These are phyloP conservation scores for Monosporascus sp. DNA, from an alignment of 2,329 filamentous ascomycete species.

Conservation along the genomic window DNA sequence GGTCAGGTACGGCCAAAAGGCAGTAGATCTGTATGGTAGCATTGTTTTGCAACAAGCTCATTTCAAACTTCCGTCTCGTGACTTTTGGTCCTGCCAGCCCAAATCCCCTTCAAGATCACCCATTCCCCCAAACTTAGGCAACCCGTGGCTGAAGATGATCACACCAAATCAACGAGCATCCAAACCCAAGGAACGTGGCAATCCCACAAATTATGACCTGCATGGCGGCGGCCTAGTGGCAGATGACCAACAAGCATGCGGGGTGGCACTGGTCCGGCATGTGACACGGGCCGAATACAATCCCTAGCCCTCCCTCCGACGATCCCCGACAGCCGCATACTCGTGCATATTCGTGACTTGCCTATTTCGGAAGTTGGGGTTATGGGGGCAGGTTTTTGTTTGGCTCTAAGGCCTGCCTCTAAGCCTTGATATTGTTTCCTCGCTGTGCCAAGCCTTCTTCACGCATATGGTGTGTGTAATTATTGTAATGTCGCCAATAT, in stretches of 20 bases:
- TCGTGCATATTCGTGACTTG: slow-evolving; percentile 1
- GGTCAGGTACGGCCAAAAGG: slow-evolving; percentile 21
- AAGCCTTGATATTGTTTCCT: too few species aligned
- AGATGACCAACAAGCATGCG: too few species aligned
- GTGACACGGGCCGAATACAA: background rate
- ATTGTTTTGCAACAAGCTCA: slow-evolving; percentile 14
- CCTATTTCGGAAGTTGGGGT: background rate
- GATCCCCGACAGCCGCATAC: background rate
- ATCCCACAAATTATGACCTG: too few species aligned
- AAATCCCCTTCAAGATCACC: background rate
- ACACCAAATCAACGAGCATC: too few species aligned
- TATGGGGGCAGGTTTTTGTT: background rate
- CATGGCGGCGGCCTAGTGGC: too few species aligned
- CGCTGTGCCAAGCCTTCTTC: too few species aligned
- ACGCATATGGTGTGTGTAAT: too few species aligned
- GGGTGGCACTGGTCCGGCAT: background rate
- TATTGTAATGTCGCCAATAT: too few species aligned
- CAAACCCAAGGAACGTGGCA: too few species aligned
- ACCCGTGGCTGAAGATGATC: background rate
- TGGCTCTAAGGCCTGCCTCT: too few species aligned
- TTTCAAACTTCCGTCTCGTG: background rate
- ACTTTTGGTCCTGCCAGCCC: background rate
- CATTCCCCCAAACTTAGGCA: too few species aligned
- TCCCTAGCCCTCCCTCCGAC: too few species aligned
- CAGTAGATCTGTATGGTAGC: slow-evolving; percentile 25